A percentile compares a stretch with the other conserved stretches of the same genome.
Conservation (phyloP, 129 eudicot species). For the Mikania micrantha region DNA sequence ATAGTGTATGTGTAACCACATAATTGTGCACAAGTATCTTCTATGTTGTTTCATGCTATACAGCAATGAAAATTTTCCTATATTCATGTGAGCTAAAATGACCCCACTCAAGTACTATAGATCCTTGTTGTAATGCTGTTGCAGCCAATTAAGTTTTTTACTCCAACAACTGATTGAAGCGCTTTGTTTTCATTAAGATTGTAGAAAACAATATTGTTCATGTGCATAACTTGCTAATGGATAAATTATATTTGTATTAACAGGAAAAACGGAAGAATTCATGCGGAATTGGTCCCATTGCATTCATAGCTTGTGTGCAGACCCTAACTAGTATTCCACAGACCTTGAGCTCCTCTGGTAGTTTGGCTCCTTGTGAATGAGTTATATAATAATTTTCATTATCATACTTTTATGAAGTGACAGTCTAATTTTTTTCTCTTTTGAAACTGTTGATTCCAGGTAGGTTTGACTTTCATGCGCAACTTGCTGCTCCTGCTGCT, state of each 20-base stretch:
- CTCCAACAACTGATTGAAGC: not conserved
- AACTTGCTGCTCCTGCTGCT: conserved; percentile 89
- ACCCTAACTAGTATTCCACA: conserved; percentile 75
- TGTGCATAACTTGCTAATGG: conserved; percentile 7
- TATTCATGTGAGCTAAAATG: conserved; percentile 5
- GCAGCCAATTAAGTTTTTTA: not conserved
- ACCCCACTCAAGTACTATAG: conserved; percentile 1
- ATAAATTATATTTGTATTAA: not conserved
- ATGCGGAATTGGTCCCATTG: conserved; percentile 88
- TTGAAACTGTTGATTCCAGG: conserved; percentile 41
- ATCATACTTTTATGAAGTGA: not conserved
- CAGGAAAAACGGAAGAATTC: conserved; percentile 62
- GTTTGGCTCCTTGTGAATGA: conserved; percentile 20
- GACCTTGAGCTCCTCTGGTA: conserved; percentile 82
- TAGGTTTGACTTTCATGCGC: conserved; percentile 90
- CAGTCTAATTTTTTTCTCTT: not conserved
- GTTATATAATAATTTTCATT: not conserved
- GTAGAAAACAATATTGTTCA: conserved; percentile 3
- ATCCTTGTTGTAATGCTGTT: not conserved
- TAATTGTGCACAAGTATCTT: not conserved
- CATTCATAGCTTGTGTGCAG: conserved; percentile 81
- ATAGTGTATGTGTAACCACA: not conserved
- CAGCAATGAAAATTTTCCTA: not conserved
- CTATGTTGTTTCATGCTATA: not conserved
- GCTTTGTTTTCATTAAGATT: not conserved